Conservation (phyloP, 1,284 basidiomycete species). For the Moesziomyces sp. region DNA sequence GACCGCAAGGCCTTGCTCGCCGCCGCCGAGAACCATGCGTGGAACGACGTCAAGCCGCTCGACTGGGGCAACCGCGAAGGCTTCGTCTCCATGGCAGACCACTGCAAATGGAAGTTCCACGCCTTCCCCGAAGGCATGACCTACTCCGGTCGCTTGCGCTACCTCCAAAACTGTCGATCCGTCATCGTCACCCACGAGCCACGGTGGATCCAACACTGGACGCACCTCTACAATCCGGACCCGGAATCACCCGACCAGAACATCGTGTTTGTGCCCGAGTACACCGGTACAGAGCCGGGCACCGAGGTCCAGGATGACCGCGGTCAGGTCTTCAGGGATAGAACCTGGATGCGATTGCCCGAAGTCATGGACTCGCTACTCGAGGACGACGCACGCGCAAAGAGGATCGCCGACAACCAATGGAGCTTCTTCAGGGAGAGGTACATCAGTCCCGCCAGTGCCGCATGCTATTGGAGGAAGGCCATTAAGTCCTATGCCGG, state of each 20-base stretch:
- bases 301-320: slow-evolving; percentile 46
- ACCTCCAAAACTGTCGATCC: slow-evolving; percentile 60
- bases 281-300: slow-evolving; percentile 23
- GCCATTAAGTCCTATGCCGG: slow-evolving; percentile 42
- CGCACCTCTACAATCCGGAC: slow-evolving; percentile 62
- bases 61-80: slow-evolving; percentile 47
- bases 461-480: slow-evolving; percentile 61
- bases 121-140: slow-evolving; percentile 64
- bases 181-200: slow-evolving; percentile 64
- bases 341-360: slow-evolving; percentile 57
- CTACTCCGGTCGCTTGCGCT: slow-evolving; percentile 58
- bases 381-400: slow-evolving; percentile 47
- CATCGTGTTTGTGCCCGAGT: slow-evolving; percentile 61
- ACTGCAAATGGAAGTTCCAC: slow-evolving; percentile 64
- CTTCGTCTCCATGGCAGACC: slow-evolving; percentile 57
- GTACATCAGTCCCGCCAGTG: slow-evolving; percentile 52
- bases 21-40: slow-evolving; percentile 40
- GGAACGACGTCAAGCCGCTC: slow-evolving; percentile 56
- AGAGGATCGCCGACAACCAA: slow-evolving; percentile 60
- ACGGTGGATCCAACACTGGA: slow-evolving; percentile 63
- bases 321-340: slow-evolving; percentile 25
- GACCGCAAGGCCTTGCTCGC: slow-evolving; percentile 55
- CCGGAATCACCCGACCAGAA: slow-evolving; percentile 59
- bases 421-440: slow-evolving; percentile 59
- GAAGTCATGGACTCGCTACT: slow-evolving; percentile 59